phyloP scores from a whole-genome alignment of 2,329 filamentous ascomycete species.

The Fusarium virguliforme region DNA sequence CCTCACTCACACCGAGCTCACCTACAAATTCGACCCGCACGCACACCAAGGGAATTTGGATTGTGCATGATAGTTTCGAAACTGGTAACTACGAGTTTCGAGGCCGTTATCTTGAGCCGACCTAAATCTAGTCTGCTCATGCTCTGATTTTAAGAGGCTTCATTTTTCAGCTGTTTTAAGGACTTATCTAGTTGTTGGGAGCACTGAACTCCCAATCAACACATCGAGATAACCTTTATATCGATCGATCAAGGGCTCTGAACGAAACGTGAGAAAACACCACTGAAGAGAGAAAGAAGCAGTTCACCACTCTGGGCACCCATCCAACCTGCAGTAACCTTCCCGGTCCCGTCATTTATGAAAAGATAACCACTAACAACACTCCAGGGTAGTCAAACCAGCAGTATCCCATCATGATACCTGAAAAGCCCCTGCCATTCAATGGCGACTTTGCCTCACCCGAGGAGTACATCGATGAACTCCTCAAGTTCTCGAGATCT shows the following conservation, averaged over 20 bases:
- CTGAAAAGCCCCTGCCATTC: conserved; percentile 75
- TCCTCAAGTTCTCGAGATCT: conserved; percentile 82
- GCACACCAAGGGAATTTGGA: conserved; percentile 46
- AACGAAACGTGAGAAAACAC: neutral
- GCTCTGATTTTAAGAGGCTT: too few relatives aligned
- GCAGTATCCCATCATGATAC: conserved; percentile 59
- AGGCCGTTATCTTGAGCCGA: neutral
- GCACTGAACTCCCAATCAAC: neutral
- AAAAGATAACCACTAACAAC: conserved; percentile 3
- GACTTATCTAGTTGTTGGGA: too few relatives aligned
- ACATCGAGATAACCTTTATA: neutral
- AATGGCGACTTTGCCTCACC: conserved; percentile 77
- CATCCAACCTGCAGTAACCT: neutral
- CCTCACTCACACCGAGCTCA: conserved; percentile 43
- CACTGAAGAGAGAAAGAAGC: neutral
- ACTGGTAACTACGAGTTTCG: neutral
- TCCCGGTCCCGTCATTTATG: neutral
- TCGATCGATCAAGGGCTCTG: neutral
- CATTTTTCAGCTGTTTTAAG: too few relatives aligned
- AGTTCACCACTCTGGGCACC: neutral
- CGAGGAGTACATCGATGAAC: conserved; percentile 84
- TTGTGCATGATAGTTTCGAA: conserved; percentile 37
- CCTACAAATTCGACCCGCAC: conserved; percentile 49
- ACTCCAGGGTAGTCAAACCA: conserved; percentile 44
- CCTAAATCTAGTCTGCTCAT: neutral